Evolutionary conservation across 805 yeast genomes (phyloP).

Genomic region (Candida easanensis): DNA sequence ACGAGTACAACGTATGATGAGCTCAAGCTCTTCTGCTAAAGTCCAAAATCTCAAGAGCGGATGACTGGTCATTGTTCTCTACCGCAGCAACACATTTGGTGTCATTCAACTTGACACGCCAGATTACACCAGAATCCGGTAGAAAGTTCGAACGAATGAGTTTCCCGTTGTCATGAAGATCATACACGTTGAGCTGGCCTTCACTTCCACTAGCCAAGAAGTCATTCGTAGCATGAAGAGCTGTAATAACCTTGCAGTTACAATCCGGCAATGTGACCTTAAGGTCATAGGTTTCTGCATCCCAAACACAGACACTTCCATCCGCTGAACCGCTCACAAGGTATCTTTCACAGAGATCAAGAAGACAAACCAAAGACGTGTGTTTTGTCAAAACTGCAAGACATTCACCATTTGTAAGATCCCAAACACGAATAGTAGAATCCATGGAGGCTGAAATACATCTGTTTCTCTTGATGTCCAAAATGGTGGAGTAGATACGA

Average conservation of each 20-base stretch:
- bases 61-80: conserved; percentile 68
- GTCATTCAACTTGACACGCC: conserved; percentile 91
- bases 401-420: conserved; percentile 69
- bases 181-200: conserved; percentile 84
- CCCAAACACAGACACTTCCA: conserved; percentile 88
- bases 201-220: conserved; percentile 87
- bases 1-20: no score
- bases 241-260: conserved; percentile 89
- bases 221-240: conserved; percentile 85
- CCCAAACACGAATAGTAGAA: conserved; percentile 86
- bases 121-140: conserved; percentile 78
- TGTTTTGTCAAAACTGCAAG: conserved; percentile 80
- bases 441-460: conserved; percentile 94
- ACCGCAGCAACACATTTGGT: conserved; percentile 90
- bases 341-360: conserved; percentile 70
- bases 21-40: conserved; percentile 45
- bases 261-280: conserved; percentile 61
- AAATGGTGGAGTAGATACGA: conserved; percentile 82
- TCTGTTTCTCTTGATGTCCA: conserved; percentile 70
- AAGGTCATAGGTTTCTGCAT: conserved; percentile 71
- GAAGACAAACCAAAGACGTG: conserved; percentile 82
- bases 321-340: conserved; percentile 96
- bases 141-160: conserved; percentile 69
- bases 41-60: conserved; percentile 79
- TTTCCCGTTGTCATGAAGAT: conserved; percentile 65